Evolutionary conservation across 768 basidiomycete species (phyloP).

Genomic region (Lentinula sp.): DNA sequence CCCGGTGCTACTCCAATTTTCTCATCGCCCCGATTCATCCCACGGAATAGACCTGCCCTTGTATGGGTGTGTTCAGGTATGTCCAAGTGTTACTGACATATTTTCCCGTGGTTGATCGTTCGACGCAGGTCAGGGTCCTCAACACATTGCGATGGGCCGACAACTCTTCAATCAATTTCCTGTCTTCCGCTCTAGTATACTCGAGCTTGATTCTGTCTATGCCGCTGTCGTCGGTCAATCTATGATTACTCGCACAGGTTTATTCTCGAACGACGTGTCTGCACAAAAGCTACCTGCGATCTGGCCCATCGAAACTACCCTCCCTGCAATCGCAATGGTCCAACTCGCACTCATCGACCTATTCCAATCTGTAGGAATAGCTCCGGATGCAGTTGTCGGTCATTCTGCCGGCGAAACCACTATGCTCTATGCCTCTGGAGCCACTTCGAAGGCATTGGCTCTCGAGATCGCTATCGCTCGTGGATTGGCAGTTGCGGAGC

Average conservation of each 20-base stretch:
- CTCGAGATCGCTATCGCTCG: slow-evolving; percentile 38
- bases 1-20: slow-evolving; percentile 12
- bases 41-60: slow-evolving; percentile 21
- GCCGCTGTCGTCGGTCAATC: slow-evolving; percentile 24
- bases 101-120: slow-evolving; percentile 27
- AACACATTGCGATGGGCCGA: slow-evolving; percentile 33
- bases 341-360: slow-evolving; percentile 42
- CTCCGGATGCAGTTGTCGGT: slow-evolving; percentile 33
- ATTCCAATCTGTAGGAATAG: slow-evolving; percentile 25
- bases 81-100: slow-evolving; percentile 29
- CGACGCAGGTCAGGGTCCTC: slow-evolving; percentile 30
- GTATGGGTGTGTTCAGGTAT: slow-evolving; percentile 32
- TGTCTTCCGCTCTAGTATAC: slow-evolving; percentile 30
- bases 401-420: slow-evolving; percentile 47
- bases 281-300: slow-evolving; percentile 12
- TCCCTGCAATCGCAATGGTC: slow-evolving; percentile 36
- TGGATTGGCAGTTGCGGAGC: slow-evolving; percentile 19
- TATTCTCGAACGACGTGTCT: slow-evolving; percentile 22
- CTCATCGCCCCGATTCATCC: slow-evolving; percentile 19
- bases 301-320: slow-evolving; percentile 30
- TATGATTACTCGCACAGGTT: slow-evolving; percentile 26
- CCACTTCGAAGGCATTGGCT: slow-evolving; percentile 31
- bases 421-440: slow-evolving; percentile 19
- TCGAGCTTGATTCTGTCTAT: slow-evolving; percentile 30
- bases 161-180: slow-evolving; percentile 26